phyloP scores from a whole-genome alignment of 306 rosid species.

The Pueraria montana region DNA sequence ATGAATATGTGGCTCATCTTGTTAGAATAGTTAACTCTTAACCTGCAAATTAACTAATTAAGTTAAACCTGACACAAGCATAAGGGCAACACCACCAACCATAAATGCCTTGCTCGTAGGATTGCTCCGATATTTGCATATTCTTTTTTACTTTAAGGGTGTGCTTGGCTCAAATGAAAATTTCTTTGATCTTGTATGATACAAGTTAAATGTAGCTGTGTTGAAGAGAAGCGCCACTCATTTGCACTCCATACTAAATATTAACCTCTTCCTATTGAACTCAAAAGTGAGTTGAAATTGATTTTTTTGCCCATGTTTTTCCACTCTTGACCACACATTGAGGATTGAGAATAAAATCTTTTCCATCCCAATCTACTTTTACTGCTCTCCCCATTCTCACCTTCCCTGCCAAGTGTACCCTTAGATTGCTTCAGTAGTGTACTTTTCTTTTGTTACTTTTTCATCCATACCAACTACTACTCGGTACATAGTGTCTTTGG shows the following conservation, averaged over 20 bases:
- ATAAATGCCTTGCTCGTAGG: constrained; percentile 27
- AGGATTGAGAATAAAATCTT: constrained; percentile 4
- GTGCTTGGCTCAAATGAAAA: constrained; percentile 10
- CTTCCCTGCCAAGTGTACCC: constrained; percentile 35
- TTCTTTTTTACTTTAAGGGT: constrained; percentile 32
- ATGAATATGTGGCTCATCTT: constrained; percentile 39
- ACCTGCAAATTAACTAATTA: constrained; percentile 38
- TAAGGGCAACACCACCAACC: constrained; percentile 20
- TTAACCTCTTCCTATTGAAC: too few relatives aligned
- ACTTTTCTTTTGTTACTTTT: constrained; percentile 24
- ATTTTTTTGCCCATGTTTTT: constrained; percentile 16
- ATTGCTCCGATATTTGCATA: constrained; percentile 16
- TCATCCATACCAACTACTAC: background rate
- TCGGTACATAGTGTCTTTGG: constrained; percentile 35
- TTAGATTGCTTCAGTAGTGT: constrained; percentile 27
- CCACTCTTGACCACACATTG: constrained; percentile 3
- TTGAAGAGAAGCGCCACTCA: too few relatives aligned
- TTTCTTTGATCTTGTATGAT: too few relatives aligned
- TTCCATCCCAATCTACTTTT: constrained; percentile 26
- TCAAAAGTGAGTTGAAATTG: background rate
- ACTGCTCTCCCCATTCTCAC: constrained; percentile 16
- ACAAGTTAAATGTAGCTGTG: too few relatives aligned
- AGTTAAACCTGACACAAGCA: constrained; percentile 17
- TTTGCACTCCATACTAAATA: too few relatives aligned
- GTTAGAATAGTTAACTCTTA: constrained; percentile 26